Conservation (phyloP, 306 rosid genomes). For the Bauhinia variegata region DNA sequence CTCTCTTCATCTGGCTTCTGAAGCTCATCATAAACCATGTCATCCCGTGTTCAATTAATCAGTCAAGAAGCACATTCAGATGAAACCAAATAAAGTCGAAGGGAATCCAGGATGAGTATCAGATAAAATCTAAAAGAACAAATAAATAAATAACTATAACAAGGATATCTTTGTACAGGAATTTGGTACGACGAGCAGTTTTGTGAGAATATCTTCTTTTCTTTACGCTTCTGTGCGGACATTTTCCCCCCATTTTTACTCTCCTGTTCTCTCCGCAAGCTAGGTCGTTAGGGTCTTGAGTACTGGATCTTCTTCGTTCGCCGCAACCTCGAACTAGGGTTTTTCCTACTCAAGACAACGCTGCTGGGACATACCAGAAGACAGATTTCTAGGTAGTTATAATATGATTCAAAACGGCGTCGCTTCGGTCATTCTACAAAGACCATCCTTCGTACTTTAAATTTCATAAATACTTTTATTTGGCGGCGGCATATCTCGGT, state of each 20-base stretch:
- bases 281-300: slow-evolving; percentile 18
- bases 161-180: slow-evolving; percentile 79
- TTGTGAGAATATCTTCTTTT: slow-evolving; percentile 88
- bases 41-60: slow-evolving; percentile 58
- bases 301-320: not conserved
- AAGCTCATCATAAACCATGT: slow-evolving; percentile 72
- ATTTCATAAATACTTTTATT: no score
- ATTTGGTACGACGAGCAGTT: slow-evolving; percentile 70
- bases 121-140: not conserved
- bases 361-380: not conserved
- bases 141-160: not conserved
- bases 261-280: not conserved
- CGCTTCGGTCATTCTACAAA: no score
- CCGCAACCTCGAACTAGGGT: slow-evolving; percentile 38
- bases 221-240: slow-evolving; percentile 87
- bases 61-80: slow-evolving; percentile 50
- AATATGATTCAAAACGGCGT: no score
- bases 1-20: slow-evolving; percentile 55
- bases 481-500: no score
- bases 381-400: slow-evolving; percentile 4
- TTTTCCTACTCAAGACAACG: not conserved
- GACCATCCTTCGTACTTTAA: no score
- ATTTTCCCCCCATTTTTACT: slow-evolving; percentile 85
- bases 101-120: not conserved
- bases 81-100: not conserved